Evolutionary conservation across 2,329 filamentous ascomycete genomes (phyloP), one percentile per base, ranked within the genome.

Genomic region (Sarocladium kiliense): DNA sequence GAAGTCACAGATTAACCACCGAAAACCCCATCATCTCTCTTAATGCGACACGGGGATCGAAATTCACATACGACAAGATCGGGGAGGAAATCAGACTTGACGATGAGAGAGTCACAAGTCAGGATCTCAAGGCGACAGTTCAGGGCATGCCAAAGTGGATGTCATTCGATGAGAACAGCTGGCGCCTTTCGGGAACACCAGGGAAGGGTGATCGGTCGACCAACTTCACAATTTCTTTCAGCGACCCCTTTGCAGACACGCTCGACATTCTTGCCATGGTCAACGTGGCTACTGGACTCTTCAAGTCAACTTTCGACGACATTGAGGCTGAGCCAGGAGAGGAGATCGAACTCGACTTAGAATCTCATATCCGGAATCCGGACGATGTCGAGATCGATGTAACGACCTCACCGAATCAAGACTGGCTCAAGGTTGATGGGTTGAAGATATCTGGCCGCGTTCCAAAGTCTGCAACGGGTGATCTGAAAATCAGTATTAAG

Each of bases 91-190:
- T 91, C 42, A 76, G 74, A 42, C 65, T 90, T 11, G 86, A 91
- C 65, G 79, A 78, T 5, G 67, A 76, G 37, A 65, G 73, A 1
- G 71, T 85, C 2, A 67, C 68, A 3, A 66, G 74, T 3, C 71
- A 71, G 0, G 77, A 85, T 27, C 62, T 92, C 30, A 74, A 76
- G 1, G 75, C 84, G 5, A 74, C 76, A 1, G 75, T 71, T 0
- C 58, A 79, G 1, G 70, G 78, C 25, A 66, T 84, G 12, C 89
- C 91, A 0, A 64, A 72, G 2, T 96, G 91, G 91, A 68, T 95
- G 25, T 72, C 73, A 0, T 80, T 94, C 54, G 77, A 94, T 62
- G 71, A 77, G 2, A 62, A 71, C 9, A 85, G 83, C 0, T 79
- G 91, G 65, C 72, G 71, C 1, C 69, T 96, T 6, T 77, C 71